A percentile compares a stretch with the other conserved stretches of the same genome.
These are phyloP conservation scores for Ensete glaucum DNA, from an alignment of 176 grass and related monocot genomes.

Conservation along the genomic window DNA sequence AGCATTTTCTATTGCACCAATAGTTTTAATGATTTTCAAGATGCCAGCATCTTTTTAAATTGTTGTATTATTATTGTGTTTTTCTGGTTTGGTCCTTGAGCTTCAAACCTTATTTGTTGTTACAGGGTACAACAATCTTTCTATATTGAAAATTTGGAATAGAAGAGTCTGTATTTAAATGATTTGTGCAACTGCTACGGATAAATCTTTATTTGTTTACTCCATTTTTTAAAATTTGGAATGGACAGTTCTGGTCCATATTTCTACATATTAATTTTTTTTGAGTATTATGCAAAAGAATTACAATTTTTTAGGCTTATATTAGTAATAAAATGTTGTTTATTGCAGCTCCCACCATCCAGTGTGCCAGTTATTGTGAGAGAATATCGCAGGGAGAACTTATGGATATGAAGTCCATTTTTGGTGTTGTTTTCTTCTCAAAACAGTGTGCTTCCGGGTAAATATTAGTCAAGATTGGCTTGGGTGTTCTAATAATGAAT, in stretches of 20 bases:
- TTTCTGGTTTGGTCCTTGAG: no score
- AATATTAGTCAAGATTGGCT: slow-evolving; percentile 1
- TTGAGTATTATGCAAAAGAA: background rate
- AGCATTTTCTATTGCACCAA: no score
- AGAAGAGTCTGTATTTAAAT: no score
- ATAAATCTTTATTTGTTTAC: no score
- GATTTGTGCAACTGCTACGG: no score
- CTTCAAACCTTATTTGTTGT: no score
- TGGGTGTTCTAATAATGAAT: slow-evolving; percentile 5
- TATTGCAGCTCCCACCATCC: slow-evolving; percentile 68
- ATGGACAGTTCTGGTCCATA: background rate
- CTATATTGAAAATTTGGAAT: no score
- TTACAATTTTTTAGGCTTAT: slow-evolving; percentile 8
- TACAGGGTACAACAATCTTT: no score
- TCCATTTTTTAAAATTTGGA: no score
- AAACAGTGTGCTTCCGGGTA: slow-evolving; percentile 5
- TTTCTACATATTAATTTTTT: slow-evolving; percentile 7
- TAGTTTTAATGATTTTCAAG: no score
- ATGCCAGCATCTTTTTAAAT: no score
- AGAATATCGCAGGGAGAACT: slow-evolving; percentile 67
- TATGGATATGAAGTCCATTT: slow-evolving; percentile 34
- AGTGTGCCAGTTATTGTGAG: slow-evolving; percentile 82
- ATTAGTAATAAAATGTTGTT: slow-evolving; percentile 8
- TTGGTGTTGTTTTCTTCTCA: background rate
- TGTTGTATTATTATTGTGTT: no score